Evolutionary conservation across 331 rosid species (phyloP).

Genomic region (Spiraea crenata): DNA sequence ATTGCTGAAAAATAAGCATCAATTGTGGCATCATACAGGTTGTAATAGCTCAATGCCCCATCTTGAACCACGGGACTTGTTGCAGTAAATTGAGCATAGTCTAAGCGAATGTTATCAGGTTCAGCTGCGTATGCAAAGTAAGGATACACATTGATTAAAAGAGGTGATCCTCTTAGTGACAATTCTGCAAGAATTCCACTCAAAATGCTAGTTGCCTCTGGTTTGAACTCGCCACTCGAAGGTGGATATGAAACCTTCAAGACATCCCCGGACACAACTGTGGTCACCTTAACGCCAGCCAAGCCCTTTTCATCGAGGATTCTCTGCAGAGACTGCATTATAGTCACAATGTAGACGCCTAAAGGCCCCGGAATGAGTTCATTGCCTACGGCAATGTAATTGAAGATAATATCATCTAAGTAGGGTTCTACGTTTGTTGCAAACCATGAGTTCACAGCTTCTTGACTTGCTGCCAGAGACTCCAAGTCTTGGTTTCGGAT

Average conservation of each 20-base stretch:
- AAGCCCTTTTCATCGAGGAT: neutral
- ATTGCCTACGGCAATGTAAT: constrained; percentile 26
- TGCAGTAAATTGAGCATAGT: constrained; percentile 10
- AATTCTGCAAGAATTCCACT: neutral
- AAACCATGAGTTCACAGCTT: constrained; percentile 20
- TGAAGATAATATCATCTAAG: neutral
- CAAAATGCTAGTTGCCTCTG: neutral
- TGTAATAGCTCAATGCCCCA: constrained; percentile 5
- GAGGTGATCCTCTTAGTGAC: neutral
- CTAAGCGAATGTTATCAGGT: neutral
- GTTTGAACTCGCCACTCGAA: neutral
- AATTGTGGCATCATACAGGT: constrained; percentile 28
- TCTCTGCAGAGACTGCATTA: constrained; percentile 8
- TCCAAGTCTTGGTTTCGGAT: constrained; percentile 7
- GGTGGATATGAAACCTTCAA: constrained; percentile 19
- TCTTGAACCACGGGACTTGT: neutral
- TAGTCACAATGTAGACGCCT: constrained; percentile 2
- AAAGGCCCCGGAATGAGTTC: constrained; percentile 18
- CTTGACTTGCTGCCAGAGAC: neutral
- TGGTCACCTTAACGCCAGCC: constrained; percentile 10
- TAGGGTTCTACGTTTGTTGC: constrained; percentile 14
- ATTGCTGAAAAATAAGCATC: constrained; percentile 23
- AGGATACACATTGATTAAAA: constrained; percentile 27
- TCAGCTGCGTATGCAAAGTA: neutral
- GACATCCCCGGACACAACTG: constrained; percentile 3